Conservation (phyloP, 495 filamentous ascomycete species). For the Xylaria venustula region DNA sequence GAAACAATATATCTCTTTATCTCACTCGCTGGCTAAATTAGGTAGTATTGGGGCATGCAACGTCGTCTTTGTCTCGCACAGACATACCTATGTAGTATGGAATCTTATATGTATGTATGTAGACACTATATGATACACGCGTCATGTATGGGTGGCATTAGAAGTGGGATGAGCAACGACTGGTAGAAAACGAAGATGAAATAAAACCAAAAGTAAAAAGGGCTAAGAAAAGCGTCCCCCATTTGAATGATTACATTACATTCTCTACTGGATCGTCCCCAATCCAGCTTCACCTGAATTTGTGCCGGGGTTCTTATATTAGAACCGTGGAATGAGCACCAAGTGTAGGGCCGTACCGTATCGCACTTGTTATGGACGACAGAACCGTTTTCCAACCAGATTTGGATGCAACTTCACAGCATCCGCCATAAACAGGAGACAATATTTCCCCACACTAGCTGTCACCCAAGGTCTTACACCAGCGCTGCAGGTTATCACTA, state of each 20-base stretch:
- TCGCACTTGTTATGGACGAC: background rate
- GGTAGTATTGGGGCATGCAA: background rate
- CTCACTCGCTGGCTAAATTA: background rate
- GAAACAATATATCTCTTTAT: background rate
- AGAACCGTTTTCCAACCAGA: background rate
- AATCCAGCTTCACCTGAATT: constrained; percentile 3
- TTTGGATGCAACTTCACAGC: constrained; percentile 1
- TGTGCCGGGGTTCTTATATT: background rate
- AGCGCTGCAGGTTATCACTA: background rate
- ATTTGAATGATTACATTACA: background rate
- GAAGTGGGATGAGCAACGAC: background rate
- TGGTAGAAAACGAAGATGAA: background rate
- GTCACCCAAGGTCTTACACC: background rate
- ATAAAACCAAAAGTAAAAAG: background rate
- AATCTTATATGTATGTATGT: background rate
- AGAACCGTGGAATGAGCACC: background rate
- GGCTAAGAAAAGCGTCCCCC: background rate
- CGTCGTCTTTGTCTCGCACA: background rate
- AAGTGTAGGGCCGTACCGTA: too few species aligned
- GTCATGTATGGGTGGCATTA: background rate
- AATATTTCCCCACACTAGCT: background rate
- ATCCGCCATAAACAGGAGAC: background rate
- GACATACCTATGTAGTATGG: background rate
- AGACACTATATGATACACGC: background rate
- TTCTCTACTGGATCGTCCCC: background rate